Evolutionary conservation across 345 rosid genomes (phyloP).

Genomic region (Arabis hirsuta): DNA sequence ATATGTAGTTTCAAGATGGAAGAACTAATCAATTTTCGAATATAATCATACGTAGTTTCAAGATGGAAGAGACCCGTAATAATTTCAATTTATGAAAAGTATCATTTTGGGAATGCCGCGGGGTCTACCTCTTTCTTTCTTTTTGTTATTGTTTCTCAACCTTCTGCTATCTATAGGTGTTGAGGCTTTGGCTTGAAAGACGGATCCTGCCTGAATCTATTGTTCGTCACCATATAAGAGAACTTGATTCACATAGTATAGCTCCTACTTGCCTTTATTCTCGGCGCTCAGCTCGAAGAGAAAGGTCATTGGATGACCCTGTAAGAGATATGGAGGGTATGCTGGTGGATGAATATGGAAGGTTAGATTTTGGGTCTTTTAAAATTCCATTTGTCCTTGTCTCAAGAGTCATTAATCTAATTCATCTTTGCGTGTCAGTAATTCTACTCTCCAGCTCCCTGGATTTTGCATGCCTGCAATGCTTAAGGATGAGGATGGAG

Average conservation of each 20-base stretch:
- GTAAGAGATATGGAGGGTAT: slow-evolving; percentile 99
- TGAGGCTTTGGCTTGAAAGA: slow-evolving; percentile 95
- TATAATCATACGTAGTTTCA: slow-evolving; percentile 1
- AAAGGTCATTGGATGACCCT: slow-evolving; percentile 98
- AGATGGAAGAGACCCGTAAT: background rate
- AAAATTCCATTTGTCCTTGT: background rate
- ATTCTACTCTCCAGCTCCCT: slow-evolving; percentile 95
- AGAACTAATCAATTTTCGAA: background rate
- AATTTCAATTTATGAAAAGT: background rate
- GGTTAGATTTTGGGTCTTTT: slow-evolving; percentile 49
- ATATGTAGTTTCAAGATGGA: background rate
- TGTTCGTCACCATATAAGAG: slow-evolving; percentile 80
- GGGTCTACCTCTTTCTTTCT: slow-evolving; percentile 13
- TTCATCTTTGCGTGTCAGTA: slow-evolving; percentile 60
- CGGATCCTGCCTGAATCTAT: slow-evolving; percentile 78
- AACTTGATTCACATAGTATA: slow-evolving; percentile 64
- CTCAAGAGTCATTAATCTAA: slow-evolving; percentile 24
- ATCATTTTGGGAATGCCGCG: background rate
- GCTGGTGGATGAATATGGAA: slow-evolving; percentile 99
- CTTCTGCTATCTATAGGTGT: slow-evolving; percentile 56
- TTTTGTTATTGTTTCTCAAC: slow-evolving; percentile 1
- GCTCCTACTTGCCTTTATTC: slow-evolving; percentile 77
- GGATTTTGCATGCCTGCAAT: slow-evolving; percentile 95
- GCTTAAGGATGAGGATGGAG: slow-evolving; percentile 81
- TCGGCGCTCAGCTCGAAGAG: slow-evolving; percentile 94